Evolutionary conservation across 805 yeast genomes (phyloP), one percentile per base, ranked within the genome.

Genomic region (Cyberlindnera euphorbiae): DNA sequence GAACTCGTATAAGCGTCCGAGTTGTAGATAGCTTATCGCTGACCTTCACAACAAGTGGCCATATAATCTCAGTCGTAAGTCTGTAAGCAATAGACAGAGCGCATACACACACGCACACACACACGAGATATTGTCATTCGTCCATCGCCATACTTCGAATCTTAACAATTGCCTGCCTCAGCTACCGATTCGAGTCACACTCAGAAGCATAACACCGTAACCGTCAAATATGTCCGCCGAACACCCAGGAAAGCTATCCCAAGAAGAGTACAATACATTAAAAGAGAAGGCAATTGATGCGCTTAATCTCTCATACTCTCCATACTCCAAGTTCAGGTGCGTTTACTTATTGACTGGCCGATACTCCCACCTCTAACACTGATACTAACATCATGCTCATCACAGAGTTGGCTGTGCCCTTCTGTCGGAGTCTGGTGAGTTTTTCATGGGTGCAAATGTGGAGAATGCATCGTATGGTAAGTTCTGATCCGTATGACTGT

Each of bases 391-490:
- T n/a, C n/a, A n/a, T n/a, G n/a, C n/a, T n/a, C n/a, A n/a, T n/a
- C n/a, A 35, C 36, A 67, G 86, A 33, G 98, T 90, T 2, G 97
- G 97, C 0, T 85, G 95, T 36, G 74, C 80, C 4, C 50, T 90
- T 2, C 52, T 85, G 17, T 67, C 86, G 1, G 57, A 53, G 0
- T 54, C 63, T 8, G 82, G 75, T 3, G 62, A 62, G 14, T 65
- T 55, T 28, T 61, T 81, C 17, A 53, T 61, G 10, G 98, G 97
- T 5, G 95, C 95, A 27, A 90, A 90, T 49, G 78, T 93, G 18
- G 98, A 90, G 56, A 93, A 90, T 56, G 97, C 97, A 3, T 77
- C 93, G 32, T 89, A 84, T 53, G 94, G 86, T 10, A 67, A 63
- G 22, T 55, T 4, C n/a, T n/a, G n/a, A n/a, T n/a, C n/a, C n/a